Conservation (phyloP, 2,329 filamentous ascomycete species). For the Trichoderma aggressivum region DNA sequence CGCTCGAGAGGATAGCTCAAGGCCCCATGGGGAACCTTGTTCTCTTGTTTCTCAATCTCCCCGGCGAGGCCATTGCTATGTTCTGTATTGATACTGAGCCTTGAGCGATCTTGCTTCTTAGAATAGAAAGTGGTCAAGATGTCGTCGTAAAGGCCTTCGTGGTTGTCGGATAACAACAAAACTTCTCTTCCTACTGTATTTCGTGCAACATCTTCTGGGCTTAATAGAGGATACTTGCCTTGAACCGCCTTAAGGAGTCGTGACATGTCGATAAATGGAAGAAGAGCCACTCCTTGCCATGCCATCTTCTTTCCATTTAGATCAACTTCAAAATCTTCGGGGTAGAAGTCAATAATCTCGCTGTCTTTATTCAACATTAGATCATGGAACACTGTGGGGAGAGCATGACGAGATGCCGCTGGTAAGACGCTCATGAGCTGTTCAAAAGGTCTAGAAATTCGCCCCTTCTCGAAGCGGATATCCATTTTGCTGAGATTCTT, state of each 20-base stretch:
- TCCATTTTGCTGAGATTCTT: constrained; percentile 75
- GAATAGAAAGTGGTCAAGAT: constrained; percentile 85
- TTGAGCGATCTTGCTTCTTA: constrained; percentile 69
- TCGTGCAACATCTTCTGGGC: constrained; percentile 69
- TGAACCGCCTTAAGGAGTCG: constrained; percentile 78
- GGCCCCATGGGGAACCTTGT: constrained; percentile 79
- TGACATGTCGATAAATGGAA: constrained; percentile 95
- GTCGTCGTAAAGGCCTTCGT: constrained; percentile 77
- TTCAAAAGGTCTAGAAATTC: constrained; percentile 87
- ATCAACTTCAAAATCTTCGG: constrained; percentile 88
- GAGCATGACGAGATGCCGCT: constrained; percentile 85
- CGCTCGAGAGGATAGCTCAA: constrained; percentile 74
- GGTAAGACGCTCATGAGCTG: constrained; percentile 98
- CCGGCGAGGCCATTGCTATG: constrained; percentile 77
- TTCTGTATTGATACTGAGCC: constrained; percentile 70
- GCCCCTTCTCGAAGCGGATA: constrained; percentile 78
- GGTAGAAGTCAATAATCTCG: constrained; percentile 96
- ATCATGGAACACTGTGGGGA: constrained; percentile 82
- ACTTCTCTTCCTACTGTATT: constrained; percentile 80
- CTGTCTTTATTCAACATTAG: constrained; percentile 87
- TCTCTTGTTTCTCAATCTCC: constrained; percentile 73
- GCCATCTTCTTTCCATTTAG: constrained; percentile 98
- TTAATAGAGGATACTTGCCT: constrained; percentile 76
- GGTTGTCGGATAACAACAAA: constrained; percentile 77
- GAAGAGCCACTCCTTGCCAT: constrained; percentile 90